Evolutionary conservation across 257 asterid species (phyloP), one percentile per base, ranked within the genome.

Genomic region (Penstemon barbatus): DNA sequence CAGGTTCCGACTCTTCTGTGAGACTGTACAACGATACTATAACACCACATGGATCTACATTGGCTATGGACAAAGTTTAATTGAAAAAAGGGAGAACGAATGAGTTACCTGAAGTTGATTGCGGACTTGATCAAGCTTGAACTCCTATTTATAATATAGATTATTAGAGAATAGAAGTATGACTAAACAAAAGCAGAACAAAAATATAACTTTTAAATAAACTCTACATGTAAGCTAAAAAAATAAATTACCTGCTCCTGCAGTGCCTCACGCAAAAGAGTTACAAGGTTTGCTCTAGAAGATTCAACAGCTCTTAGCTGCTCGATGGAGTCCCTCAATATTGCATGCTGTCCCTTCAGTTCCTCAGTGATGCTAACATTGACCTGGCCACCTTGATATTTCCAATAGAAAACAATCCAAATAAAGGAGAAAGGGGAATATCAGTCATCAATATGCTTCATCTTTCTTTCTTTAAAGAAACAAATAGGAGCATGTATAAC

Each of bases 71-170:
- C 7, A 39, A 61, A 19, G 55, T 12, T 38, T 46, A 11, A 56
- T 7, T 7, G 33, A 11, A 53, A 43, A 1, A n/a, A 51, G 57
- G 3, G 18, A 49, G 13, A 18, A 55, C 44, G 42, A 18, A 60
- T 36, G 42, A 61, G 5, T 63, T 86, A 88, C 97, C 99, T 88
- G 94, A 68, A 86, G 88, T 69, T 90, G 92, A 71, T 75, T 80
- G 70, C 89, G 91, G 66, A 90, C 90, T 81, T 80, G 89, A 50
- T 85, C 92, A 83, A 90, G 90, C 84, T 88, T 88, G 79, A 74
- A 62, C 71, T 85, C 97, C 98, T 92, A 74, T 65, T 13, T 53
- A 58, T 11, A 59, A 58, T 37, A 61, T 0, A 43, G 71, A 46
- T 69, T 65, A 71, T 76, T 25, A 78, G 65, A 61, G 19, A 54